phyloP scores from a whole-genome alignment of 176 grass and related monocot species.

The Tuctoria greenei region DNA sequence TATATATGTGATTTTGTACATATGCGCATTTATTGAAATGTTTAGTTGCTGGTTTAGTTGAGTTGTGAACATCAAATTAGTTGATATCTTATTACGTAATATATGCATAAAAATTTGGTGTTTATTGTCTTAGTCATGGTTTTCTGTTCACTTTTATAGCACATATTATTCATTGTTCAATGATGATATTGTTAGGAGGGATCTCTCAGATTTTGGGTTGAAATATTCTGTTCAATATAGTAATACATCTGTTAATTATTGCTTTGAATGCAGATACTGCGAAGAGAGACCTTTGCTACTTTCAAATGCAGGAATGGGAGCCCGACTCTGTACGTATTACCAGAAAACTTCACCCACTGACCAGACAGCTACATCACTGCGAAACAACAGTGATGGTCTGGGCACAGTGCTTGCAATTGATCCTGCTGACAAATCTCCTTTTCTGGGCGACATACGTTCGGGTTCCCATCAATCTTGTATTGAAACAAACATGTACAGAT shows the following conservation, averaged over 20 bases:
- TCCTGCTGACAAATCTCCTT: slow-evolving; percentile 87
- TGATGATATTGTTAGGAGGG: background rate
- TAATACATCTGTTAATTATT: slow-evolving; percentile 22
- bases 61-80: slow-evolving; percentile 19
- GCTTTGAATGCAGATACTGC: slow-evolving; percentile 66
- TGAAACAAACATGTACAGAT: slow-evolving; percentile 91
- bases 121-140: background rate
- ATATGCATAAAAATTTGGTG: slow-evolving; percentile 1
- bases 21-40: background rate
- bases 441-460: slow-evolving; percentile 75
- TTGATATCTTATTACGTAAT: slow-evolving; percentile 6
- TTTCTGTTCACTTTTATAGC: background rate
- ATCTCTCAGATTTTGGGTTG: background rate
- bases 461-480: slow-evolving; percentile 80
- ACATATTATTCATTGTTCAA: background rate
- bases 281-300: slow-evolving; percentile 94
- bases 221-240: slow-evolving; percentile 10
- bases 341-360: slow-evolving; percentile 76
- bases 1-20: background rate
- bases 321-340: slow-evolving; percentile 94
- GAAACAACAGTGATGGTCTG: slow-evolving; percentile 60
- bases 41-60: slow-evolving; percentile 3
- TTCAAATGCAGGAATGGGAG: slow-evolving; percentile 90
- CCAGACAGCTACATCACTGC: slow-evolving; percentile 58
- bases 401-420: slow-evolving; percentile 79